Conservation (phyloP, 495 filamentous ascomycete genomes). For the Penicillium arizonense region DNA sequence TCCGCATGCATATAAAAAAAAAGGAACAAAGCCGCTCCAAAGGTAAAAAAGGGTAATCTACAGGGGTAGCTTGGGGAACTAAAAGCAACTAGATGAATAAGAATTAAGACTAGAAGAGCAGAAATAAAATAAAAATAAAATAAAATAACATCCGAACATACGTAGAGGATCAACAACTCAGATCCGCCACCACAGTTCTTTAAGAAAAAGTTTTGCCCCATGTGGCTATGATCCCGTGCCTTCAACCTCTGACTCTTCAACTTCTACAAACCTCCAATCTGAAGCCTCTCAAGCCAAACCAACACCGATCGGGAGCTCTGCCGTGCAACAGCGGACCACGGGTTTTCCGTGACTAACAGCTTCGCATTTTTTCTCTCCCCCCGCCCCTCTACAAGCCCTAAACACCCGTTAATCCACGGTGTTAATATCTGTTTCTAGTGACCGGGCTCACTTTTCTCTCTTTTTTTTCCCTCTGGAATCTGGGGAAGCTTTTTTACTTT, state of each 20-base stretch:
- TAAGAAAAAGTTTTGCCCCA: slow-evolving; percentile 6
- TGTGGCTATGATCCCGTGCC: slow-evolving; percentile 9
- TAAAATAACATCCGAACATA: no score
- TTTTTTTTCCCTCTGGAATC: slow-evolving; percentile 27
- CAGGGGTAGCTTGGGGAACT: slow-evolving; percentile 27
- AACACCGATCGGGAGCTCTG: neutral
- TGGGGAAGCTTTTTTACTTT: slow-evolving; percentile 31
- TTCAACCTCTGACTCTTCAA: neutral
- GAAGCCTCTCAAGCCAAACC: no score
- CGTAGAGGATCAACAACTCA: neutral
- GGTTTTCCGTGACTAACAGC: slow-evolving; percentile 50
- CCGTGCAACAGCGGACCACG: slow-evolving; percentile 27
- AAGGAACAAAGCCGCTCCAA: slow-evolving; percentile 1
- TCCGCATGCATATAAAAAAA: slow-evolving; percentile 15
- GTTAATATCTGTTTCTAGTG: slow-evolving; percentile 8
- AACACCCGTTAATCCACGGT: slow-evolving; percentile 6
- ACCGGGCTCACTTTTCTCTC: slow-evolving; percentile 18
- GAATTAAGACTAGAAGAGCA: no score
- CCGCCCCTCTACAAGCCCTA: slow-evolving; percentile 14
- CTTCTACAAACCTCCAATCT: no score
- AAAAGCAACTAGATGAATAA: slow-evolving; percentile 1
- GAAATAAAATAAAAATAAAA: neutral
- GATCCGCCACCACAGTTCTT: neutral
- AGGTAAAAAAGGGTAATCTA: slow-evolving; percentile 18
- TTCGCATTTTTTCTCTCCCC: slow-evolving; percentile 20